These are phyloP conservation scores for Astrephomene gubernaculifera DNA, from an alignment of 139 green algal species.

Conservation along the genomic window DNA sequence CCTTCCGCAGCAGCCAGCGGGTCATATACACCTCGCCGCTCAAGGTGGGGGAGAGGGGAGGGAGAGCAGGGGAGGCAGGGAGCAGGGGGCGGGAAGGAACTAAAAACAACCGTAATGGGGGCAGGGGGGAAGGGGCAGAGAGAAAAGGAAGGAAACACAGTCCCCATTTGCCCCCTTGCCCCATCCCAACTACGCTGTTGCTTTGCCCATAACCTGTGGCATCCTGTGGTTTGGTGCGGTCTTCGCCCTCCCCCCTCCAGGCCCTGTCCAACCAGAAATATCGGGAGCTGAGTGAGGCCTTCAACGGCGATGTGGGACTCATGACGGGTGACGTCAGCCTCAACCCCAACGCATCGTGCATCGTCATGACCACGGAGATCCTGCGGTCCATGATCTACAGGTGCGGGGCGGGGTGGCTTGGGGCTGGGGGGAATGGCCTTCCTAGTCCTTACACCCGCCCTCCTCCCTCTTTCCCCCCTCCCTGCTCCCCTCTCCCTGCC, in stretches of 20 bases:
- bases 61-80: too few relatives aligned
- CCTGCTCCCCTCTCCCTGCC: neutral
- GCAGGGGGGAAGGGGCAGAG: too few relatives aligned
- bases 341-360: conserved; percentile 87
- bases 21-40: conserved; percentile 97
- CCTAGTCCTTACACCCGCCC: neutral
- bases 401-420: conserved; percentile 8
- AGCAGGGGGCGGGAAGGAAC: too few relatives aligned
- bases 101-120: too few relatives aligned
- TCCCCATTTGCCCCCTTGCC: too few relatives aligned
- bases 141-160: too few relatives aligned
- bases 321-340: conserved; percentile 95
- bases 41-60: conserved; percentile 67
- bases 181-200: too few relatives aligned
- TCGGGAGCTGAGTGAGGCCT: conserved; percentile 89
- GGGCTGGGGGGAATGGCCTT: neutral
- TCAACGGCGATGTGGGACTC: conserved; percentile 78
- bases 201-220: too few relatives aligned
- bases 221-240: too few relatives aligned
- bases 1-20: conserved; percentile 76
- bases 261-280: conserved; percentile 99
- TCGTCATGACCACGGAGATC: conserved; percentile 99
- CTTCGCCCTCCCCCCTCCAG: conserved; percentile 26
- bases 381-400: conserved; percentile 93
- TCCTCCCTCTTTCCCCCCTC: neutral